phyloP scores from a whole-genome alignment of 2,329 filamentous ascomycete genomes.

The Furcasterigmium sp. region DNA sequence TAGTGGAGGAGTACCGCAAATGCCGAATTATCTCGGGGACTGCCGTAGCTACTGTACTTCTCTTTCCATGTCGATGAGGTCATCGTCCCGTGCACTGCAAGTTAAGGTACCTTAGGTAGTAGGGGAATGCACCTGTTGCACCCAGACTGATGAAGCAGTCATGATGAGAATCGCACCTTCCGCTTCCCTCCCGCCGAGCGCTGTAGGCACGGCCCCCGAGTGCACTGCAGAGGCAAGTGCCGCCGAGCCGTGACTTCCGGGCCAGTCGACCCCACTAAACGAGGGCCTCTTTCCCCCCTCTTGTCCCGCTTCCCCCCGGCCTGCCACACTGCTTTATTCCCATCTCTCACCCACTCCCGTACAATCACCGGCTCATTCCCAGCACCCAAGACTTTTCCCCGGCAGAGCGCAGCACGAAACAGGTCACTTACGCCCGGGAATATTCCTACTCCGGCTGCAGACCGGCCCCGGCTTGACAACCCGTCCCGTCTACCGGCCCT shows the following conservation, averaged over 20 bases:
- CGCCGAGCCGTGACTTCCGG: not conserved
- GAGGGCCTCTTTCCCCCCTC: not conserved
- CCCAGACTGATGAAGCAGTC: too few species aligned
- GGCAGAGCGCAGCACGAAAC: not conserved
- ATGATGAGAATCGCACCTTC: too few species aligned
- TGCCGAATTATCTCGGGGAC: too few species aligned
- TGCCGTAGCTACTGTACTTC: too few species aligned
- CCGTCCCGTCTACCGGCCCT: not conserved
- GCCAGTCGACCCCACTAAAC: not conserved
- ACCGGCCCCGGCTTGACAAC: conserved; percentile 6
- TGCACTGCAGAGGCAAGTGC: too few species aligned
- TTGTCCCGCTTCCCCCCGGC: not conserved
- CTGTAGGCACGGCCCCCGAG: too few species aligned
- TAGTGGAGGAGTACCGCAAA: too few species aligned
- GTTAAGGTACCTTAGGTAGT: too few species aligned
- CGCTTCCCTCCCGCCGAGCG: too few species aligned
- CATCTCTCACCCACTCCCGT: not conserved
- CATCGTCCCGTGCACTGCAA: too few species aligned
- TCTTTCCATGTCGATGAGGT: too few species aligned
- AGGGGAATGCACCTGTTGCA: too few species aligned
- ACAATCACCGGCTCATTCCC: conserved; percentile 14
- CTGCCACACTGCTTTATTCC: conserved; percentile 3
- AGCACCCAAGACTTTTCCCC: conserved; percentile 6
- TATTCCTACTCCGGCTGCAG: not conserved
- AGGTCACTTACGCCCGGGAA: not conserved